Evolutionary conservation across 2,329 filamentous ascomycete species (phyloP).

Genomic region (Talaromyces atroroseus): DNA sequence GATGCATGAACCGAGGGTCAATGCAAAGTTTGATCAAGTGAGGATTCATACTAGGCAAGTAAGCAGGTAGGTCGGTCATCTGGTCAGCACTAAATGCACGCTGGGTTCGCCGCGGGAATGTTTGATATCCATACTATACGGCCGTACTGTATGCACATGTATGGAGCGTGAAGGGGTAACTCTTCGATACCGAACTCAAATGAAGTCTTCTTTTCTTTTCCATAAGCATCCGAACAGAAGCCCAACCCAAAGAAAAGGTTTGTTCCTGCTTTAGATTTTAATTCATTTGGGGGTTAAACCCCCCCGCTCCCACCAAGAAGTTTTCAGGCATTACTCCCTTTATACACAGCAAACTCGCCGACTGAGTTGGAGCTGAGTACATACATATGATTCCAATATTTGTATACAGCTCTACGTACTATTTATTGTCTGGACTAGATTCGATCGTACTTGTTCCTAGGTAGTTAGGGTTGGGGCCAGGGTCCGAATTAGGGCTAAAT

Average conservation of each 20-base stretch:
- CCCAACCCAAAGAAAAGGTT: neutral
- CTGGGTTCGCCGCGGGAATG: too few species aligned
- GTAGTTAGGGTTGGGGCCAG: neutral
- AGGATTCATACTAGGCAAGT: neutral
- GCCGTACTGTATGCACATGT: neutral
- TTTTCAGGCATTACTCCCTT: too few species aligned
- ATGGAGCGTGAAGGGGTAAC: neutral
- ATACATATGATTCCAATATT: too few species aligned
- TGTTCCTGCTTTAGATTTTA: neutral
- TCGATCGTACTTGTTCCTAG: neutral
- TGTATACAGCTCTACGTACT: too few species aligned
- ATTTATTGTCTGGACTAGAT: neutral
- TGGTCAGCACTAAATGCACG: too few species aligned
- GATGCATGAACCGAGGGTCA: neutral
- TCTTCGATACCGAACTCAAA: neutral
- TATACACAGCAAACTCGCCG: too few species aligned
- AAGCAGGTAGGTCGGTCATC: too few species aligned
- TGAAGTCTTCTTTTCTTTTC: neutral
- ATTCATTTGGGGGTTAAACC: neutral
- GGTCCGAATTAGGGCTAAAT: neutral
- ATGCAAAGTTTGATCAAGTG: neutral
- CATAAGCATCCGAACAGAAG: neutral
- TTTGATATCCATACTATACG: too few species aligned
- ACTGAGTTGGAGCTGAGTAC: neutral
- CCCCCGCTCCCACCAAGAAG: neutral